These are phyloP conservation scores for Hysterium pulicare DNA, from an alignment of 2,329 filamentous ascomycete genomes.

Conservation along the genomic window DNA sequence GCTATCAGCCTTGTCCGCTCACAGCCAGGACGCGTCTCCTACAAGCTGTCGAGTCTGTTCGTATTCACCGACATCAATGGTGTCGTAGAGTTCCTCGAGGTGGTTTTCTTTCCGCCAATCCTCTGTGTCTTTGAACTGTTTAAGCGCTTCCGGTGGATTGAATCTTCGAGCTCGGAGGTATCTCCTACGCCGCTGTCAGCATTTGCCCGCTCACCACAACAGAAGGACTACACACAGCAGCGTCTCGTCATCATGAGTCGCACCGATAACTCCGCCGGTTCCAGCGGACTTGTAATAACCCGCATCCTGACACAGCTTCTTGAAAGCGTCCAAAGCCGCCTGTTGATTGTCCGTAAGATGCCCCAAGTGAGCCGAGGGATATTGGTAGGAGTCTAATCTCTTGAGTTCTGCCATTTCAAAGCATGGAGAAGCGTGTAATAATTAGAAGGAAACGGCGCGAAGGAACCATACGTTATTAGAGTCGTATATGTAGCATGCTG, in stretches of 20 bases:
- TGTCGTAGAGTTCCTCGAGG: constrained; percentile 75
- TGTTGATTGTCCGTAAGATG: constrained; percentile 70
- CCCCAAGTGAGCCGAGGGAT: constrained; percentile 75
- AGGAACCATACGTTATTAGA: constrained; percentile 1
- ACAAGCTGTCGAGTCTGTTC: constrained; percentile 76
- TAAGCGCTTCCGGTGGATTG: constrained; percentile 70
- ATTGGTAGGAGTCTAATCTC: constrained; percentile 48
- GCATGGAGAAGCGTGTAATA: background rate
- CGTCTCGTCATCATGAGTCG: constrained; percentile 70
- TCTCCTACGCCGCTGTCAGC: constrained; percentile 54
- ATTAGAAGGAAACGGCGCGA: constrained; percentile 3
- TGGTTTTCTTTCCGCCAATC: constrained; percentile 79
- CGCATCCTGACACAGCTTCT: constrained; percentile 61
- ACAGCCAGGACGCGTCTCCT: constrained; percentile 19
- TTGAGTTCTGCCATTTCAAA: constrained; percentile 32
- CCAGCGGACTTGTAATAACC: constrained; percentile 57
- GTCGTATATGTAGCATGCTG: constrained; percentile 1
- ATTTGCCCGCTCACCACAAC: constrained; percentile 19
- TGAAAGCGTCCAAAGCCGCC: constrained; percentile 67
- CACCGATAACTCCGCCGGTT: constrained; percentile 28
- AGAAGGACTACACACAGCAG: constrained; percentile 55
- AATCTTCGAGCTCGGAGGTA: constrained; percentile 85
- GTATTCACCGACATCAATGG: constrained; percentile 80
- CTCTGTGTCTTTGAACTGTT: constrained; percentile 84
- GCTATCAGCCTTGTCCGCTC: constrained; percentile 13